phyloP scores from a whole-genome alignment of 2,329 filamentous ascomycete genomes.

The Phaeosphaeriaceae sp. region DNA sequence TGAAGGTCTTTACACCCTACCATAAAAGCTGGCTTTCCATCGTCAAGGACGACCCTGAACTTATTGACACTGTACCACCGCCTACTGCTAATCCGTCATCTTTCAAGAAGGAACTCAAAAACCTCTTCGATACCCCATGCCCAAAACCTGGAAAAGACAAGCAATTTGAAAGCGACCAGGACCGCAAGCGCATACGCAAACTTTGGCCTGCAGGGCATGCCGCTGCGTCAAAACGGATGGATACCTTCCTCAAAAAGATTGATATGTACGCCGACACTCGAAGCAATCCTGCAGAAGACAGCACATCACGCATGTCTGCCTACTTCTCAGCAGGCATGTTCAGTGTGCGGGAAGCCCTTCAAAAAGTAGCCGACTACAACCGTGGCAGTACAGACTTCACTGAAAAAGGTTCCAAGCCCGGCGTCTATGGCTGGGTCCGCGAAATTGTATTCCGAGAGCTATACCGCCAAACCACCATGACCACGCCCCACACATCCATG shows the following conservation, averaged over 20 bases:
- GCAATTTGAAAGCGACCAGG: slow-evolving; percentile 47
- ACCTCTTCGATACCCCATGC: slow-evolving; percentile 39
- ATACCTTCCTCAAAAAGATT: slow-evolving; percentile 52
- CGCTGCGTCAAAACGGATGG: slow-evolving; percentile 51
- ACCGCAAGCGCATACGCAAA: slow-evolving; percentile 49
- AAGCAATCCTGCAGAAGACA: slow-evolving; percentile 51
- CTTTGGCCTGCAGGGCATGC: slow-evolving; percentile 56
- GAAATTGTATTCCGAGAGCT: slow-evolving; percentile 60
- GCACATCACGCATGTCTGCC: slow-evolving; percentile 51
- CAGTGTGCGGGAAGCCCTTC: slow-evolving; percentile 54
- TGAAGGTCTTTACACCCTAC: slow-evolving; percentile 61
- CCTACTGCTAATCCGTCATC: slow-evolving; percentile 49
- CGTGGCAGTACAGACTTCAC: slow-evolving; percentile 52
- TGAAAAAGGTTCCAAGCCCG: slow-evolving; percentile 43
- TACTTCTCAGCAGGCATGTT: slow-evolving; percentile 57
- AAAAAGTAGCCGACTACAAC: slow-evolving; percentile 51
- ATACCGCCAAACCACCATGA: slow-evolving; percentile 56
- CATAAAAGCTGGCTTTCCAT: slow-evolving; percentile 55
- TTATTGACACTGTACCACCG: slow-evolving; percentile 52
- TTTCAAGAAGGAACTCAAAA: slow-evolving; percentile 35
- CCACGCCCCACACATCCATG: slow-evolving; percentile 57
- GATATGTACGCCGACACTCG: slow-evolving; percentile 51
- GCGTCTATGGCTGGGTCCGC: slow-evolving; percentile 56
- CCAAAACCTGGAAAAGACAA: slow-evolving; percentile 51
- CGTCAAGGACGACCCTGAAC: slow-evolving; percentile 50